Conservation (phyloP, 2,329 filamentous ascomycete genomes). For the Fusarium citri region DNA sequence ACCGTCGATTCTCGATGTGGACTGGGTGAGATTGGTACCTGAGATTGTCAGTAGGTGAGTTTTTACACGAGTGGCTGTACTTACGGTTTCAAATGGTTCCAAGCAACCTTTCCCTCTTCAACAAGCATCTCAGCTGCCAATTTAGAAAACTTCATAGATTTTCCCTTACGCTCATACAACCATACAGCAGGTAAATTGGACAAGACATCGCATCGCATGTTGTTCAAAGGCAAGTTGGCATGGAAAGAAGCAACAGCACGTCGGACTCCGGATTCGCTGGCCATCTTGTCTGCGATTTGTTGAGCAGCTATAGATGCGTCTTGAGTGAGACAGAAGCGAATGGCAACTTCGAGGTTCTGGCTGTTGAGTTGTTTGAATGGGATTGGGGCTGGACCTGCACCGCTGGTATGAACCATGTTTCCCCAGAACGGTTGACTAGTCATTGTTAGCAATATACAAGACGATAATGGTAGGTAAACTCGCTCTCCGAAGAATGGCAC, state of each 20-base stretch:
- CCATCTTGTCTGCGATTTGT: slow-evolving; percentile 27
- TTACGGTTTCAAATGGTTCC: slow-evolving; percentile 24
- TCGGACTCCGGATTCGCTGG: slow-evolving; percentile 24
- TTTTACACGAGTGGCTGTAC: neutral
- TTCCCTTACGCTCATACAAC: slow-evolving; percentile 11
- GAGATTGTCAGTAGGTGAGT: too few species aligned
- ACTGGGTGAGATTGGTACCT: slow-evolving; percentile 6
- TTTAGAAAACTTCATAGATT: slow-evolving; percentile 28
- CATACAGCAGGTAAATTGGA: slow-evolving; percentile 14
- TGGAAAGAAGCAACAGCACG: slow-evolving; percentile 41
- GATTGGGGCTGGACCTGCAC: slow-evolving; percentile 29
- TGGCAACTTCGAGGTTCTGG: slow-evolving; percentile 23
- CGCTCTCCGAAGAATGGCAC: slow-evolving; percentile 76
- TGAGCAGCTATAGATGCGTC: slow-evolving; percentile 24
- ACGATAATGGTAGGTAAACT: rapidly evolving
- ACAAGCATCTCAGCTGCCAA: slow-evolving; percentile 29
- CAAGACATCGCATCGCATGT: slow-evolving; percentile 33
- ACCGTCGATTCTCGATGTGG: slow-evolving; percentile 28
- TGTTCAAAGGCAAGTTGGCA: slow-evolving; percentile 34
- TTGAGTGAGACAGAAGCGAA: slow-evolving; percentile 15
- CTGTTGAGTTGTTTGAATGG: slow-evolving; percentile 23
- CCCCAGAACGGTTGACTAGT: slow-evolving; percentile 36
- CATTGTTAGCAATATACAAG: rapidly evolving
- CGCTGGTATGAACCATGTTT: slow-evolving; percentile 27
- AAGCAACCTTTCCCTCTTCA: slow-evolving; percentile 7